Percentiles rank a stretch among this genome's conserved stretches.
phyloP scores from a whole-genome alignment of 2,329 filamentous ascomycete genomes.

The Fusarium pininemorale region DNA sequence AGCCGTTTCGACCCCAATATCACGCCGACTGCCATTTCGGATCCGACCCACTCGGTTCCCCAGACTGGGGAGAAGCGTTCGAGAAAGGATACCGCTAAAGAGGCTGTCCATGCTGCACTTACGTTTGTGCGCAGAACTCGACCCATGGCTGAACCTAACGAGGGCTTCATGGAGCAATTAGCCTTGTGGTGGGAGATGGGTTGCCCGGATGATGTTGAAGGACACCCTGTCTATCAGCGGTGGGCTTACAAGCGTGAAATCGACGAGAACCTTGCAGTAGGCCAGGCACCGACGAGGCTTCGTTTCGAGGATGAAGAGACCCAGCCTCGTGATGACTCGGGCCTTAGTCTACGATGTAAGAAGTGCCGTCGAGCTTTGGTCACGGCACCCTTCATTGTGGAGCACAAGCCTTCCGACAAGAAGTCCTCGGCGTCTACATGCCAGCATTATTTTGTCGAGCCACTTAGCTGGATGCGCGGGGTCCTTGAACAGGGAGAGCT shows the following conservation, averaged over 20 bases:
- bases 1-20: slow-evolving; percentile 58
- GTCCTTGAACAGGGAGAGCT: slow-evolving; percentile 83
- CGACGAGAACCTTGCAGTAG: slow-evolving; percentile 70
- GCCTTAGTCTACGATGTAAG: slow-evolving; percentile 74
- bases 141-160: slow-evolving; percentile 86
- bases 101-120: slow-evolving; percentile 70
- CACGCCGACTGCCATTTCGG: slow-evolving; percentile 40
- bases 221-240: slow-evolving; percentile 81
- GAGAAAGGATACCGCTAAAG: slow-evolving; percentile 49
- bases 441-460: slow-evolving; percentile 90
- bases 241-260: slow-evolving; percentile 67
- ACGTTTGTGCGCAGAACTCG: slow-evolving; percentile 74
- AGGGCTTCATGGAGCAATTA: slow-evolving; percentile 90
- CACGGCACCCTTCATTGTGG: slow-evolving; percentile 69
- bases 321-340: slow-evolving; percentile 47
- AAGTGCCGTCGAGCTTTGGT: slow-evolving; percentile 80
- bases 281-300: slow-evolving; percentile 82
- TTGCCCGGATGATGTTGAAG: slow-evolving; percentile 72
- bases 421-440: slow-evolving; percentile 57
- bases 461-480: slow-evolving; percentile 92
- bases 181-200: slow-evolving; percentile 88
- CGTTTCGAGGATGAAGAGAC: slow-evolving; percentile 81
- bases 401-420: slow-evolving; percentile 60
- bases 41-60: slow-evolving; percentile 13
- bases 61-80: slow-evolving; percentile 29